Evolutionary conservation across 208 protist species (phyloP), one percentile per base, ranked within the genome.

Genomic region (Blechomonas ayalai): DNA sequence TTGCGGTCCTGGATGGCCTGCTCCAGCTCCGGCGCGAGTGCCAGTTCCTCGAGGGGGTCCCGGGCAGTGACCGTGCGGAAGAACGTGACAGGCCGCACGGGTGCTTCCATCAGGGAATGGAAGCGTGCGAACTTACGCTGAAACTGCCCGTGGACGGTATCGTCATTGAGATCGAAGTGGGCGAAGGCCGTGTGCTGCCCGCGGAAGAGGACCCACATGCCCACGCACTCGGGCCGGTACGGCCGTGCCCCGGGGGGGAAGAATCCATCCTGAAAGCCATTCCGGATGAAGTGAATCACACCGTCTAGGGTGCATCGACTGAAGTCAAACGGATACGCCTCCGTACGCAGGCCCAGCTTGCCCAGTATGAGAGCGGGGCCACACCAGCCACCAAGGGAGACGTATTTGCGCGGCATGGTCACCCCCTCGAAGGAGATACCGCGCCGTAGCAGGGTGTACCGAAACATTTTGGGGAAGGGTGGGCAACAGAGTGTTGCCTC

Each of bases 261-360:
- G 53, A 90, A 90, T 12, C 68, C 70, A 2, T 79, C 50, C 1
- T 50, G 45, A 44, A 90, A 90, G 12, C 81, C 73, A 15, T 80
- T 42, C 0, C 28, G 19, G 15, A 84, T 61, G 43, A 82, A 84
- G 44, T 90, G 67, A 1, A 86, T 27, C 19, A 86, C 48, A 7
- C 81, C 74, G 44, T 90, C 81, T 0, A 82, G 43, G 3, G 76
- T 90, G 40, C 57, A 58, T 10, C 73, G 71, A 49, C 70, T 77
- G 63, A 90, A 90, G 65, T 84, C 76, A 46, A 90, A 75, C 12
- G 73, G 74, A 37, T 77, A 90, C 1, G 77, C 65, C 55, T 83
- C 73, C 6, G 55, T 83, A 51, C 70, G 76, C 25, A 90, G 65
- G 3, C 73, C 81, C 0, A 86, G 31, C 57, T 82, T 82, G 32